Conservation (phyloP, 768 basidiomycete species). For the Leucogyrophana mollusca region DNA sequence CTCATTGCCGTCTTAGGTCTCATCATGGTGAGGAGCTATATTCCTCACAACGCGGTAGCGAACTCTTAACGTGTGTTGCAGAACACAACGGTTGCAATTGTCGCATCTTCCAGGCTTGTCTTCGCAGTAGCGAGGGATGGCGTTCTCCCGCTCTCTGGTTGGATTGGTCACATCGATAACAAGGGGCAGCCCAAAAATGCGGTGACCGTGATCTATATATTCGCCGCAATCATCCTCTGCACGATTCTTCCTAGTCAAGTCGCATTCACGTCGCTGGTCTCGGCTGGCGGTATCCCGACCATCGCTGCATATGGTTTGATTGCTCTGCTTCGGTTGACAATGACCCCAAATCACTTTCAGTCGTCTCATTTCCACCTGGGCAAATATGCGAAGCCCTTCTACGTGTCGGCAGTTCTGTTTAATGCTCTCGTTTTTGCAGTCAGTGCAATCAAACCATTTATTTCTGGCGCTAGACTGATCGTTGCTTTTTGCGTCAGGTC, state of each 20-base stretch:
- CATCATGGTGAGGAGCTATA: constrained; percentile 57
- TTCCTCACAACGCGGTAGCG: background rate
- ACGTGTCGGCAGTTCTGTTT: constrained; percentile 64
- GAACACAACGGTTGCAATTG: constrained; percentile 87
- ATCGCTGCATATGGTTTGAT: constrained; percentile 89
- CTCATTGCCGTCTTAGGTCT: constrained; percentile 81
- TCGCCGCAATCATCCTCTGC: constrained; percentile 74
- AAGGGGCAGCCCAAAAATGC: constrained; percentile 81
- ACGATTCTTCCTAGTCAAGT: constrained; percentile 88
- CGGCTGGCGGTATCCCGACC: constrained; percentile 82
- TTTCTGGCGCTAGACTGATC: background rate
- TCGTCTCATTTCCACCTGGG: constrained; percentile 75
- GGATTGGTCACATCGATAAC: constrained; percentile 76
- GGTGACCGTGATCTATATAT: constrained; percentile 82
- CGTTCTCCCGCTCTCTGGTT: constrained; percentile 77
- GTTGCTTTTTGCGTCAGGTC: constrained; percentile 43
- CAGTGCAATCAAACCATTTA: constrained; percentile 27
- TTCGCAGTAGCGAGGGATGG: constrained; percentile 96
- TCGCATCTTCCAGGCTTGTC: constrained; percentile 84
- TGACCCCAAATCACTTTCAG: constrained; percentile 76
- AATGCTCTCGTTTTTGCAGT: constrained; percentile 76
- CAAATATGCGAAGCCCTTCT: constrained; percentile 63
- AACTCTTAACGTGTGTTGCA: constrained; percentile 24
- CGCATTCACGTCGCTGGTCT: constrained; percentile 88
- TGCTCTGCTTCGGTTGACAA: constrained; percentile 67